Conservation (phyloP, 1,139 yeast species). For the Magnusiomyces ingens region DNA sequence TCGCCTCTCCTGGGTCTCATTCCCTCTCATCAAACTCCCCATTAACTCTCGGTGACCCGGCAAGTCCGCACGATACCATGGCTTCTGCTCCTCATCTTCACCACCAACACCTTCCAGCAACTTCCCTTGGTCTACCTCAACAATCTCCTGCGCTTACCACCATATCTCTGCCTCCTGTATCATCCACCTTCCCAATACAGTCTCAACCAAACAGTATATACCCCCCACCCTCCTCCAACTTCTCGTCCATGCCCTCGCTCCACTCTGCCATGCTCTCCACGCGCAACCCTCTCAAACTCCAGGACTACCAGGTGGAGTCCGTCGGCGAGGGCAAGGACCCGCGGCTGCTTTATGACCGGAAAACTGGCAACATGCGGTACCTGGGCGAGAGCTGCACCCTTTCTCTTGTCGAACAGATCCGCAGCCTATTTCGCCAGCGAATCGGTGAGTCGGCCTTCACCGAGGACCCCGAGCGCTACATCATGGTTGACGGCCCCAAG, state of each 20-base stretch:
- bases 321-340: conserved; percentile 30
- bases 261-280: not conserved
- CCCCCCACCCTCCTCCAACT: not conserved
- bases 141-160: not conserved
- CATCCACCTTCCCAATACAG: not conserved
- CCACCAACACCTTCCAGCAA: not conserved
- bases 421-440: conserved; percentile 29
- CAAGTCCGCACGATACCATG: not conserved
- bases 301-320: conserved; percentile 22
- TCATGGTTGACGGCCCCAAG: conserved; percentile 33
- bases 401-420: conserved; percentile 32
- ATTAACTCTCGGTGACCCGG: not conserved
- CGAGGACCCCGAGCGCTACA: conserved; percentile 35
- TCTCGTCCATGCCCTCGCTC: not conserved
- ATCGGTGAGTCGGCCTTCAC: conserved; percentile 33
- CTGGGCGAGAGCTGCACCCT: conserved; percentile 36
- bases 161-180: not conserved
- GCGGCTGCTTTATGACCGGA: conserved; percentile 29
- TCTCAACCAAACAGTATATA: conserved; percentile 7
- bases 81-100: not conserved
- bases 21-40: not conserved
- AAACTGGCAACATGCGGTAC: conserved; percentile 30
- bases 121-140: not conserved
- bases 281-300: not conserved
- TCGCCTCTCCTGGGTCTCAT: not conserved